A percentile compares a stretch with the other conserved stretches of the same genome.
Conservation (phyloP, 805 yeast species). For the Limtongia smithiae region DNA sequence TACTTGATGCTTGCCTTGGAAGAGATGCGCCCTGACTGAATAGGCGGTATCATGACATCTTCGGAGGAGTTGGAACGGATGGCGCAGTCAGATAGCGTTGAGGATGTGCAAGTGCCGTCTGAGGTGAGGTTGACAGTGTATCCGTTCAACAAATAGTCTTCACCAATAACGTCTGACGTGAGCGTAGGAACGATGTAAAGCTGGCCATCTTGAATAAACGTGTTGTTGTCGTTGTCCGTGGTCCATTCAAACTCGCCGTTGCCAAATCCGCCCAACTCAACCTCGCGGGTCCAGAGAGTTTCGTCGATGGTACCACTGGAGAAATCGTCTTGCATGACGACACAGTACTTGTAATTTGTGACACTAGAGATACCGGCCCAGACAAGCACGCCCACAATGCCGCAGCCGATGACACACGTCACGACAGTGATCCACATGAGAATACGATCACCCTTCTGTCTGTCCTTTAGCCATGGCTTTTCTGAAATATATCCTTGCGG, state of each 20-base stretch:
- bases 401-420: constrained; percentile 8
- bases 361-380: constrained; percentile 23
- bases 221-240: constrained; percentile 9
- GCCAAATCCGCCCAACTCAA: constrained; percentile 25
- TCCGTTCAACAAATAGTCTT: constrained; percentile 16
- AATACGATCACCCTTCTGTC: constrained; percentile 10
- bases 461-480: constrained; percentile 23
- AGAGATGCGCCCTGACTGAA: constrained; percentile 21
- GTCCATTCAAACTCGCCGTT: constrained; percentile 25
- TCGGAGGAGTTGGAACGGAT: constrained; percentile 13
- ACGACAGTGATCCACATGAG: constrained; percentile 7
- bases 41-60: constrained; percentile 20
- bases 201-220: constrained; percentile 15
- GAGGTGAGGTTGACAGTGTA: constrained; percentile 23
- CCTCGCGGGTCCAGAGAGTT: constrained; percentile 13
- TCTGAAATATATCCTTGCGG: constrained; percentile 19
- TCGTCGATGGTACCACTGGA: background rate
- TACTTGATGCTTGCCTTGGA: constrained; percentile 15
- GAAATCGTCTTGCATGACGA: constrained; percentile 14
- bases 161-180: constrained; percentile 21
- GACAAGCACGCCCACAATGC: constrained; percentile 13
- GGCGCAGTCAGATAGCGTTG: constrained; percentile 8
- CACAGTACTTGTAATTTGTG: constrained; percentile 10
- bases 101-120: constrained; percentile 16
- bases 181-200: constrained; percentile 23